These are phyloP conservation scores for Penicillium sp. DNA, from an alignment of 2,329 filamentous ascomycete genomes.

Conservation along the genomic window DNA sequence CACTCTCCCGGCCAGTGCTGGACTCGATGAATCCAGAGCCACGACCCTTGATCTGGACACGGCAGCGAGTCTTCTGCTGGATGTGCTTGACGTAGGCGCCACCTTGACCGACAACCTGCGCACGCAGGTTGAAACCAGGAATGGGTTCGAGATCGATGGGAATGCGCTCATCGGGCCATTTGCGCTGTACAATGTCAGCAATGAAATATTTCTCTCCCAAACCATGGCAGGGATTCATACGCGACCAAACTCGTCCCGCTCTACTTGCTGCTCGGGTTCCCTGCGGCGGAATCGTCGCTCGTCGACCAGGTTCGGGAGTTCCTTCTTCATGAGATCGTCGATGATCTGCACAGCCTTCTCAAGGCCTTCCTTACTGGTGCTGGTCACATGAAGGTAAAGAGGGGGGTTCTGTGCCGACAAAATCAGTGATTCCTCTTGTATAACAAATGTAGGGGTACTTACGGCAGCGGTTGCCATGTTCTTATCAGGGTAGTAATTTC, in stretches of 20 bases:
- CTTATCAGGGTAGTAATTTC: slow-evolving; percentile 96
- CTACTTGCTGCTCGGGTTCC: slow-evolving; percentile 73
- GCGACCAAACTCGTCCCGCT: slow-evolving; percentile 87
- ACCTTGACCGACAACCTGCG: slow-evolving; percentile 91
- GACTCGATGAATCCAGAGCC: slow-evolving; percentile 93
- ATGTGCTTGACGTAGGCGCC: slow-evolving; percentile 98
- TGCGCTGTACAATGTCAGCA: slow-evolving; percentile 63
- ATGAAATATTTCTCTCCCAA: background rate
- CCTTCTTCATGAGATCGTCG: slow-evolving; percentile 93
- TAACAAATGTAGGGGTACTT: slow-evolving; percentile 44
- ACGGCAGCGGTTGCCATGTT: slow-evolving; percentile 93
- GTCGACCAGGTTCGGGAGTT: slow-evolving; percentile 91
- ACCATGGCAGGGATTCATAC: slow-evolving; percentile 51
- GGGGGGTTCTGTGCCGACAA: slow-evolving; percentile 71
- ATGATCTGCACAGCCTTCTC: slow-evolving; percentile 86
- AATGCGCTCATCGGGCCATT: slow-evolving; percentile 98
- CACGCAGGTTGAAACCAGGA: slow-evolving; percentile 91
- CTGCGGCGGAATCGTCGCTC: slow-evolving; percentile 87
- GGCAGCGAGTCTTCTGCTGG: slow-evolving; percentile 90
- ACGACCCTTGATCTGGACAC: slow-evolving; percentile 96
- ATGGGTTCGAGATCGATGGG: slow-evolving; percentile 88
- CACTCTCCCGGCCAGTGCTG: slow-evolving; percentile 83
- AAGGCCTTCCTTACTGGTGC: slow-evolving; percentile 86
- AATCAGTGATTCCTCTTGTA: background rate
- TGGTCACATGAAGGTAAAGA: slow-evolving; percentile 92